Evolutionary conservation across 2,329 filamentous ascomycete species (phyloP).

Genomic region (Arthrinium puccinioides): DNA sequence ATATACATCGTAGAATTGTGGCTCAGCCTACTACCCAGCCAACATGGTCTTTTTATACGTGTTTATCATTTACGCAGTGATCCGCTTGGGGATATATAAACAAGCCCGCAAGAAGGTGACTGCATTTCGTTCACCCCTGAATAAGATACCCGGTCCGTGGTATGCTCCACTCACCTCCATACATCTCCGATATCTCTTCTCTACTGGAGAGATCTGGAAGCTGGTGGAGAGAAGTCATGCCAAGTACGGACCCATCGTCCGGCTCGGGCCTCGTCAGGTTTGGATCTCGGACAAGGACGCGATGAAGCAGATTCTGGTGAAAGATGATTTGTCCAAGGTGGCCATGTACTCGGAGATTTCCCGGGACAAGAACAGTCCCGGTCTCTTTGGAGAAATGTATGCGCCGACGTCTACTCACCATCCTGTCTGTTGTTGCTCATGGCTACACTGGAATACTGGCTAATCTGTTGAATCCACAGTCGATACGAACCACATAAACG

Average conservation of each 20-base stretch:
- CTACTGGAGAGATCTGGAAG: constrained; percentile 14
- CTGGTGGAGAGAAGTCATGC: constrained; percentile 10
- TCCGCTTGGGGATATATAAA: not conserved
- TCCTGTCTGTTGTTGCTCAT: not conserved
- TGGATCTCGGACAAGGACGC: constrained; percentile 15
- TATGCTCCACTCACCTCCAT: constrained; percentile 12
- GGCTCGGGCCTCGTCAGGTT: constrained; percentile 13
- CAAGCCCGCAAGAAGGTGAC: not conserved
- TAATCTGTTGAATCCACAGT: constrained; percentile 10
- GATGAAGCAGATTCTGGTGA: constrained; percentile 14
- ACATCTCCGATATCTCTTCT: constrained; percentile 13
- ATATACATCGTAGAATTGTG: not conserved
- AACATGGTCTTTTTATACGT: not conserved
- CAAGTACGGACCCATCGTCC: constrained; percentile 12
- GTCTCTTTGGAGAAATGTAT: constrained; percentile 15
- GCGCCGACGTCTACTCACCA: not conserved
- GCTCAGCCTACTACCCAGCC: too few relatives aligned
- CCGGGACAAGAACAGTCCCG: constrained; percentile 7
- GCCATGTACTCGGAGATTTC: constrained; percentile 15
- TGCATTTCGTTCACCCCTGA: constrained; percentile 5
- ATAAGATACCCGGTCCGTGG: constrained; percentile 10
- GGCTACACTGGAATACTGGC: not conserved
- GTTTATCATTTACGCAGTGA: not conserved
- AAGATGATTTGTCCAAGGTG: constrained; percentile 13
- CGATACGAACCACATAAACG: constrained; percentile 15